Evolutionary conservation across 441 rosid genomes (phyloP), one percentile per base, ranked within the genome.

Genomic region (Omphalea diandra): DNA sequence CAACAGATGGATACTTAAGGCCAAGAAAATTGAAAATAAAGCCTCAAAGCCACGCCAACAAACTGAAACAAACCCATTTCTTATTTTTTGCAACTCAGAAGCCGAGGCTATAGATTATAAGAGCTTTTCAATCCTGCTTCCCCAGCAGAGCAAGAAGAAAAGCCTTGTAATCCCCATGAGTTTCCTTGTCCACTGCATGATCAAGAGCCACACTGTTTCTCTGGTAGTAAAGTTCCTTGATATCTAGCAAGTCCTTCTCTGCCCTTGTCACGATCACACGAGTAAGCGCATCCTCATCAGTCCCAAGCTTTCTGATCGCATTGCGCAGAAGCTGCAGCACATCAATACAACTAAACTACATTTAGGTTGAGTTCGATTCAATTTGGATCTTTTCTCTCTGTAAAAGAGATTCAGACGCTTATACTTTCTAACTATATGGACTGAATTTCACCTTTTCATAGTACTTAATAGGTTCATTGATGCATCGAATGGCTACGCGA

Each of bases 231-330:
- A 67, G 63, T 60, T 85, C 90, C 80, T 86, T 85, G 76, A 88
- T 85, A 22, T 69, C 74, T 74, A 68, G 61, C 83, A 86, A 67
- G 67, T 86, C 88, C 84, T 82, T 86, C 80, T 88, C 91, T 0
- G 87, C 88, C 73, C 91, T 79, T 2, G 78, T 84, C 12, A 85
- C 83, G 15, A 87, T 88, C 76, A 85, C 90, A 0, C 91, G 79
- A 29, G 89, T 85, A 3, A 88, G 70, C 0, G 76, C 88, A 75
- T 86, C 91, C 82, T 88, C 94, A 17, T 85, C 94, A 0, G 88
- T 85, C 54, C 91, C 94, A 0, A 44, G 4, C 81, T 35, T 72
- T 46, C 74, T 79, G 54, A 86, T 69, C 0, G 90, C 81, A 0
- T 81, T 87, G 40, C 90, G 81, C 80, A 88, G 66, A 10, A 83